Base-by-base conservation (phyloP, 768 basidiomycete genomes). In the Neoboletus brunneissimus region DNA sequence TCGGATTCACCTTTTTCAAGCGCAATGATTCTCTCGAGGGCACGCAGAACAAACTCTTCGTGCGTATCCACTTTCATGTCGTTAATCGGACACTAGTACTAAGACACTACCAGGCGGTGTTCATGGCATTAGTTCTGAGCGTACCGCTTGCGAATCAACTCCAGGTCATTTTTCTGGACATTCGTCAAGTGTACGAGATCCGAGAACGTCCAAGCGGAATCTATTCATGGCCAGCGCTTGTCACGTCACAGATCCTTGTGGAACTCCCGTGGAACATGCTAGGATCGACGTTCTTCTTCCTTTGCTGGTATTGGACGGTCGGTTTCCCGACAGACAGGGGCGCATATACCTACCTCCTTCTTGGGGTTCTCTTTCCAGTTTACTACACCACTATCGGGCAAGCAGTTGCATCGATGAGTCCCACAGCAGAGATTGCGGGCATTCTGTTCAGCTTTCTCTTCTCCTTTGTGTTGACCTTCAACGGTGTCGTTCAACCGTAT, bases 241-340 rank as follows among this genome's bases (percentile, higher is more conserved):
- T 84, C 25, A 79, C 81, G 0, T 75, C 84, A 0, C 80, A 81
- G 63, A 72, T 86, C 44, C 60, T 86, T 10, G 75, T 81, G 5
- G 85, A 85, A 58, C 50, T 86, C 1, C 85, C 85, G 2, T 85
- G 82, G 81, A 85, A 86, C 57, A 77, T 86, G 37, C 9, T 83
- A 5, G 80, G 81, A 31, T 82, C 84, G 1, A 73, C 77, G 0
- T 53, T 88, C 13, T 79, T 84, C 71, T 89, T 81, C 73, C 62
- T 86, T 51, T 81, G 79, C 61, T 89, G 86, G 86, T 88, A 79
- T 69, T 87, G 82, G 82, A 85, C 85, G 5, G 82, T 87, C 48
- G 86, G 86, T 0, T 84, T 84, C 63, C 74, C 76, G 10, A 72
- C 69, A 1, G 74, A 76, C 13, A 72, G 85, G 37, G 84, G 77